phyloP scores from a whole-genome alignment of 2,329 filamentous ascomycete species.

The Fusarium liriodendri region DNA sequence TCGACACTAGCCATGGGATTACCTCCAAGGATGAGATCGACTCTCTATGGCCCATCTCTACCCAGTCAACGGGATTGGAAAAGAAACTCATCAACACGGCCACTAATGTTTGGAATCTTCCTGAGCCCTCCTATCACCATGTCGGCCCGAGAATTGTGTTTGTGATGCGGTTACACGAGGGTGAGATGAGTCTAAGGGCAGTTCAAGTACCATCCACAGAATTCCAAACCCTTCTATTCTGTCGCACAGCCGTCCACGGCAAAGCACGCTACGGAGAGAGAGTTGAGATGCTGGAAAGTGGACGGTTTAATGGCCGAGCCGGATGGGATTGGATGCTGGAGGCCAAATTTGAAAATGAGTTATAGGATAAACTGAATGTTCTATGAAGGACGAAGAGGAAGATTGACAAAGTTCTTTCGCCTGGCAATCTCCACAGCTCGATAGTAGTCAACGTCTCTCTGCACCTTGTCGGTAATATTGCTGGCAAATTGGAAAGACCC shows the following conservation, averaged over 20 bases:
- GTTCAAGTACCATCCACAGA: constrained; percentile 18
- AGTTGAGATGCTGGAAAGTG: constrained; percentile 22
- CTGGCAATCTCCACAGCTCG: constrained; percentile 30
- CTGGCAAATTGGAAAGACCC: neutral
- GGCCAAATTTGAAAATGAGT: no score
- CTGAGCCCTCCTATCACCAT: constrained; percentile 34
- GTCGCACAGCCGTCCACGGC: constrained; percentile 30
- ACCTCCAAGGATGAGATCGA: neutral
- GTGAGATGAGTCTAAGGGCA: constrained; percentile 22
- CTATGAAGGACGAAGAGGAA: constrained; percentile 9
- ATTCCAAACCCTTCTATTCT: constrained; percentile 36
- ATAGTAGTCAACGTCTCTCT: constrained; percentile 18
- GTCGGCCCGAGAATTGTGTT: constrained; percentile 29
- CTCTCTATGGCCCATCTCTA: neutral
- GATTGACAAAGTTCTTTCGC: constrained; percentile 18
- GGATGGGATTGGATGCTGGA: no score
- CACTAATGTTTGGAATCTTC: constrained; percentile 18
- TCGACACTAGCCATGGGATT: neutral
- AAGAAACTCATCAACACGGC: neutral
- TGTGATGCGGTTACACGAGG: constrained; percentile 22
- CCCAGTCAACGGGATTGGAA: neutral
- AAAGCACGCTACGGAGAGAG: constrained; percentile 28
- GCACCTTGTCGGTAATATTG: constrained; percentile 2
- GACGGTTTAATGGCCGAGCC: constrained; percentile 24
- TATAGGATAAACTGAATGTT: neutral